phyloP scores from a whole-genome alignment of 768 basidiomycete species.

The Tylopilus sp. region DNA sequence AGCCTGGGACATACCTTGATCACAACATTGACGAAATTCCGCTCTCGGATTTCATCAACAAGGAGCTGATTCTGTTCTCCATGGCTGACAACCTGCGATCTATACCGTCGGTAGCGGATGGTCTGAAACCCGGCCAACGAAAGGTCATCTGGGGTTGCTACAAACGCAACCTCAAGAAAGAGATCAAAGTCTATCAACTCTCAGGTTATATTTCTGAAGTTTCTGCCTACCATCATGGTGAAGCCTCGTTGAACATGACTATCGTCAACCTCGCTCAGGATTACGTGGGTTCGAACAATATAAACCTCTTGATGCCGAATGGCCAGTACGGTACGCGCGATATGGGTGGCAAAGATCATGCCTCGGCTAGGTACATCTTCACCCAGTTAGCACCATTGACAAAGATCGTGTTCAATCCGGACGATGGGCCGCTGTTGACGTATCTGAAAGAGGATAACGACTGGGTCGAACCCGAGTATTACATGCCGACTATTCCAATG shows the following conservation, averaged over 20 bases:
- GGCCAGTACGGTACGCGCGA: slow-evolving; percentile 97
- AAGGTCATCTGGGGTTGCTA: slow-evolving; percentile 97
- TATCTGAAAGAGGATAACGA: slow-evolving; percentile 84
- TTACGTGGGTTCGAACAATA: slow-evolving; percentile 93
- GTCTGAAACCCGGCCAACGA: slow-evolving; percentile 94
- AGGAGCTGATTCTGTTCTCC: slow-evolving; percentile 95
- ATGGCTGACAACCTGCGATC: slow-evolving; percentile 99
- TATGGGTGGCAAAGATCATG: slow-evolving; percentile 93
- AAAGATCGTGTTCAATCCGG: slow-evolving; percentile 72
- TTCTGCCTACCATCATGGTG: slow-evolving; percentile 96
- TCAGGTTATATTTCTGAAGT: slow-evolving; percentile 94
- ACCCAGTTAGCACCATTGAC: slow-evolving; percentile 76
- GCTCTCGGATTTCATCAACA: slow-evolving; percentile 95
- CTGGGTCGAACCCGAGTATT: slow-evolving; percentile 90
- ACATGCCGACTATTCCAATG: slow-evolving; percentile 86
- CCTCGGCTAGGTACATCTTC: slow-evolving; percentile 94
- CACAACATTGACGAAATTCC: slow-evolving; percentile 85
- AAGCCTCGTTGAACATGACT: slow-evolving; percentile 79
- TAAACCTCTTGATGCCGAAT: slow-evolving; percentile 81
- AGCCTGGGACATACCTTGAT: slow-evolving; percentile 94
- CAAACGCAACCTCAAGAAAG: slow-evolving; percentile 87
- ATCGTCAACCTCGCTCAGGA: slow-evolving; percentile 94
- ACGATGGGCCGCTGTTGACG: slow-evolving; percentile 83
- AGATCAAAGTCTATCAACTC: slow-evolving; percentile 95
- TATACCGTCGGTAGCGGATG: slow-evolving; percentile 91